phyloP scores from a whole-genome alignment of 129 eudicot species.

The Kitagawia praeruptora region DNA sequence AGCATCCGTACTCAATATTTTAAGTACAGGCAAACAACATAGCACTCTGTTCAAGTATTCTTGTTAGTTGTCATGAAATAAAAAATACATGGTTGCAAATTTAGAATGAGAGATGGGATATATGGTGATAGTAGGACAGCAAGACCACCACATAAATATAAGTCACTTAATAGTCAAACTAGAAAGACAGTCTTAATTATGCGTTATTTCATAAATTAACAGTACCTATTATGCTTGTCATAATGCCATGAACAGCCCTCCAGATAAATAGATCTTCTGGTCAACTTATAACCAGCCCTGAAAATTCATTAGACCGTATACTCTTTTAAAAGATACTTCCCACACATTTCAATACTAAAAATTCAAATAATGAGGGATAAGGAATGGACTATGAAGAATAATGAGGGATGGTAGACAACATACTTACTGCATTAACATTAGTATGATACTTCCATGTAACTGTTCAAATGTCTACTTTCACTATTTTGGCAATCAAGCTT shows the following conservation, averaged over 20 bases:
- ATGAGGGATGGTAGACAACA: neutral
- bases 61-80: neutral
- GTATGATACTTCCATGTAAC: neutral
- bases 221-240: slow-evolving; percentile 10
- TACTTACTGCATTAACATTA: slow-evolving; percentile 1
- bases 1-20: neutral
- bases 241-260: neutral
- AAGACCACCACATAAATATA: neutral
- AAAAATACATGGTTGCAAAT: neutral
- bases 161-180: neutral
- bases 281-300: slow-evolving; percentile 5
- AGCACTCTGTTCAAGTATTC: neutral
- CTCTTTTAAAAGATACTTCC: neutral
- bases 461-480: neutral
- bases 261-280: neutral
- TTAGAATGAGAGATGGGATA: neutral
- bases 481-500: neutral
- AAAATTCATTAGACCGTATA: slow-evolving; percentile 7
- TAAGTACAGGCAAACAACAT: neutral
- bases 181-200: neutral
- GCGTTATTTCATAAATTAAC: neutral
- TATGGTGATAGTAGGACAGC: neutral
- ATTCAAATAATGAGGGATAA: neutral
- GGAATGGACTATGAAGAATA: neutral
- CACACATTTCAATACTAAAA: too few relatives aligned